phyloP scores from a whole-genome alignment of 2,329 filamentous ascomycete genomes.

The Colletotrichum chrysophilum region DNA sequence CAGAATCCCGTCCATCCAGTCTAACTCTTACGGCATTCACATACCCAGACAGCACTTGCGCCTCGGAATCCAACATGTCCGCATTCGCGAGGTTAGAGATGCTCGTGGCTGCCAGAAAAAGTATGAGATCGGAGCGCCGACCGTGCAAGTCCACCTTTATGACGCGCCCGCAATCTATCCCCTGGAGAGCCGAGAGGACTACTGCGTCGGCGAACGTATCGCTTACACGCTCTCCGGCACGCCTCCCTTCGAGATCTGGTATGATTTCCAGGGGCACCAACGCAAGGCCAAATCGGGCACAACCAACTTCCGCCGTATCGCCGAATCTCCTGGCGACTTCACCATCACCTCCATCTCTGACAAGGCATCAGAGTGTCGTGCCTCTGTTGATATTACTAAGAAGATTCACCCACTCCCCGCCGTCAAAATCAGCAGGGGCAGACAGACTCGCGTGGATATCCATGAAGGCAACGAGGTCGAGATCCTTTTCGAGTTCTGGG shows the following conservation, averaged over 20 bases:
- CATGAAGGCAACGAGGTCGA: conserved; percentile 96
- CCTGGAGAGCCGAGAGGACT: conserved; percentile 83
- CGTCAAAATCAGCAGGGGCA: conserved; percentile 87
- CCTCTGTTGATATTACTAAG: conserved; percentile 78
- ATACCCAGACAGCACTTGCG: conserved; percentile 86
- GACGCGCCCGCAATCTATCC: conserved; percentile 92
- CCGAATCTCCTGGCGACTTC: conserved; percentile 89
- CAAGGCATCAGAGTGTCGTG: conserved; percentile 85
- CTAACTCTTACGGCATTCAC: conserved; percentile 76
- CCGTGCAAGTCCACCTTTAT: conserved; percentile 90
- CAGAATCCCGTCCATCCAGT: conserved; percentile 78
- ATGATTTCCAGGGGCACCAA: conserved; percentile 81
- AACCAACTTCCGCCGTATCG: conserved; percentile 90
- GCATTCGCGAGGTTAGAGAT: conserved; percentile 89
- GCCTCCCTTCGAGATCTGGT: conserved; percentile 90
- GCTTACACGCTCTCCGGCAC: conserved; percentile 90
- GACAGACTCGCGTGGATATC: conserved; percentile 84
- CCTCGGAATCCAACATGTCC: conserved; percentile 87
- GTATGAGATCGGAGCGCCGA: conserved; percentile 72
- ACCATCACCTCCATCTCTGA: conserved; percentile 87
- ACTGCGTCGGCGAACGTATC: conserved; percentile 94
- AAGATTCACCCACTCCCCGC: conserved; percentile 90
- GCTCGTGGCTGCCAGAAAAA: conserved; percentile 84
- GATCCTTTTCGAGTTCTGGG: conserved; percentile 93
- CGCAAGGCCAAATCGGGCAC: conserved; percentile 81